Evolutionary conservation across 2,329 filamentous ascomycete genomes (phyloP), one percentile per base, ranked within the genome.

Genomic region (Diplodia seriata): DNA sequence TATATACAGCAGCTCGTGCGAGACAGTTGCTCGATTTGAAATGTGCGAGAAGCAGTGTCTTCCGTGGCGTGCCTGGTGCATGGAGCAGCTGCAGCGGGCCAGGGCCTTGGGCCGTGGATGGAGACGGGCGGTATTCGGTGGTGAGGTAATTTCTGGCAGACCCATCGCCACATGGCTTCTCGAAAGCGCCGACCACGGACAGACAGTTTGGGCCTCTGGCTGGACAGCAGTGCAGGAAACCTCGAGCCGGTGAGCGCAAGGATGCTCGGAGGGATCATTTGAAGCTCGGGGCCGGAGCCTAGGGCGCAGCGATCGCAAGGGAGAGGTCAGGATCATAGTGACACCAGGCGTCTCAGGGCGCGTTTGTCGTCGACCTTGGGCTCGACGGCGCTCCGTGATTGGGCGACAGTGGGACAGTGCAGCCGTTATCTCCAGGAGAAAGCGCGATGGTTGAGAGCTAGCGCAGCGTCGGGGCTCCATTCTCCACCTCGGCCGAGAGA

Each of bases 391-490:
- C 2, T n/a, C 23, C 9, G 40, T 62, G 38, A 62, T 62, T 62
- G 57, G 57, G 26, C 9, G 14, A 26, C 26, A 18, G 40, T 2
- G 11, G 33, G 33, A 29, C 36, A 47, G 33, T 40, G 31, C n/a
- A 43, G n/a, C 9, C 57, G 57, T 50, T 62, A 49, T 62, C 57
- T 62, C 40, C 40, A 62, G 40, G 57, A 62, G 57, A 62, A n/a
- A 15, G 11, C 29, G 57, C n/a, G 57, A 7, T 31, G 26, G 23
- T 43, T 43, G 31, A 23, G 18, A 20, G 55, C 40, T 62, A 49
- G 40, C 31, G 38, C 40, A 62, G 9, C 57, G 57, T 62, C 40
- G 33, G 57, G 57, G 40, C 26, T 43, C 40, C 26, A 26, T 20
- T 23, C 57, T 62, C 57, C 57, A 62, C 57, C 57, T 50, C 40